Conservation (phyloP, 345 rosid species). For the Eucalyptus urophylla region DNA sequence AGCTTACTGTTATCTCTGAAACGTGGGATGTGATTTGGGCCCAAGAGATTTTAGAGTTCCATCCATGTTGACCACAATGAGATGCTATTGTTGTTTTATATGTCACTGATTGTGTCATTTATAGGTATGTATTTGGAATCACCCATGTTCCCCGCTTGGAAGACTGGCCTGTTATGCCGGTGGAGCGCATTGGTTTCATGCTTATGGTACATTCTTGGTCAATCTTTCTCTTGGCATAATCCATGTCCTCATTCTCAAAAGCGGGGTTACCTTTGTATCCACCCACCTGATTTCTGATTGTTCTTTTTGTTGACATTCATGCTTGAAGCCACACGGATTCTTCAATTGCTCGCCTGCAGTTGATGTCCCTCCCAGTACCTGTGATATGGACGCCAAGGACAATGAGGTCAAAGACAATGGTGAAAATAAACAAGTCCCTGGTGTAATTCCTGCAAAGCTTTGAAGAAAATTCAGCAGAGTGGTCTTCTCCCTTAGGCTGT, state of each 20-base stretch:
- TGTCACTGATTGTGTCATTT: neutral
- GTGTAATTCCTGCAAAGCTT: slow-evolving; percentile 57
- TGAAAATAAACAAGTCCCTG: slow-evolving; percentile 27
- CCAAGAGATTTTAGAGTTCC: neutral
- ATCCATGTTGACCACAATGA: neutral
- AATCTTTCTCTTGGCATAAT: neutral
- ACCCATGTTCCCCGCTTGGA: slow-evolving; percentile 85
- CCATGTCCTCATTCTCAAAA: neutral
- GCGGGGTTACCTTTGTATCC: neutral
- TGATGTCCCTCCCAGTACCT: slow-evolving; percentile 78
- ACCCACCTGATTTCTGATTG: neutral
- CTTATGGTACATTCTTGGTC: slow-evolving; percentile 41
- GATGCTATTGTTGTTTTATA: neutral
- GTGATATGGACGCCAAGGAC: slow-evolving; percentile 62
- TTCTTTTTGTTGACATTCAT: neutral
- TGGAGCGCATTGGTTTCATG: slow-evolving; percentile 71
- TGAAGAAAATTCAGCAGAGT: slow-evolving; percentile 8
- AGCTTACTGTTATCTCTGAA: neutral
- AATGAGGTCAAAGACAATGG: slow-evolving; percentile 43
- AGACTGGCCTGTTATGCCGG: slow-evolving; percentile 97
- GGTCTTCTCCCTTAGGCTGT: neutral
- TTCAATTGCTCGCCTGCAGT: slow-evolving; percentile 93
- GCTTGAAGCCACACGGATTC: slow-evolving; percentile 81
- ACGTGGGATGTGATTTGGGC: neutral
- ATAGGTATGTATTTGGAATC: slow-evolving; percentile 88